These are phyloP conservation scores for Neospora caninum DNA, from an alignment of 169 alveolate genomes.

Conservation along the genomic window DNA sequence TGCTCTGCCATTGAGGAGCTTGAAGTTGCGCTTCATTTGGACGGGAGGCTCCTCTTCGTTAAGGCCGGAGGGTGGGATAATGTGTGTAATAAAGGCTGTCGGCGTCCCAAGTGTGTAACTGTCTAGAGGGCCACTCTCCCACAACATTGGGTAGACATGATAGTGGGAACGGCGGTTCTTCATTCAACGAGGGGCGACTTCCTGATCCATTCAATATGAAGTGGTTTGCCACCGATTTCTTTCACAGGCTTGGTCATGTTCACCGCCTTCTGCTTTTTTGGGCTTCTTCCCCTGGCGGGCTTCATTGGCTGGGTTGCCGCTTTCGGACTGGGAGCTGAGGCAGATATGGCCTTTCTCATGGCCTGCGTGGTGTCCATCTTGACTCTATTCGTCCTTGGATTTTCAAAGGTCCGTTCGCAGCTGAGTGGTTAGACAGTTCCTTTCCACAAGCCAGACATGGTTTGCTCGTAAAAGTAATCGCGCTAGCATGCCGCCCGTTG, in stretches of 20 bases:
- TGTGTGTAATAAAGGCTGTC: no score
- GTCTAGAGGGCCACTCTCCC: no score
- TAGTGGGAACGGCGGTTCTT: no score
- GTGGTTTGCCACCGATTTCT: neutral
- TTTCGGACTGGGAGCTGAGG: conserved; percentile 60
- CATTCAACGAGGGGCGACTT: no score
- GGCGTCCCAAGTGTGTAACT: no score
- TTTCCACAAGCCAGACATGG: neutral
- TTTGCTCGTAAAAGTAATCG: neutral
- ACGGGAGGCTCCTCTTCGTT: no score
- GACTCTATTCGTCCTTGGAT: conserved; percentile 80
- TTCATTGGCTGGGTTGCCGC: conserved; percentile 78
- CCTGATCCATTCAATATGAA: no score
- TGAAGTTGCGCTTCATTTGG: no score
- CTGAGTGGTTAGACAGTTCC: neutral
- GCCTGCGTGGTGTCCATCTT: conserved; percentile 78
- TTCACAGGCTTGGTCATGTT: conserved; percentile 84
- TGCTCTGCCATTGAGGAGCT: no score
- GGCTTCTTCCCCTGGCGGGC: conserved; percentile 87
- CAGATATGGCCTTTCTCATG: conserved; percentile 76
- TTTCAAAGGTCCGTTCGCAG: conserved; percentile 72
- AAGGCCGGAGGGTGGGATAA: no score
- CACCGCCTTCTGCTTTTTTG: conserved; percentile 85
- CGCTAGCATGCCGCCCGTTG: no score
- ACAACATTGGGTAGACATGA: no score